Conservation (phyloP, 2,329 filamentous ascomycete genomes). For the Laburnicola sp. region DNA sequence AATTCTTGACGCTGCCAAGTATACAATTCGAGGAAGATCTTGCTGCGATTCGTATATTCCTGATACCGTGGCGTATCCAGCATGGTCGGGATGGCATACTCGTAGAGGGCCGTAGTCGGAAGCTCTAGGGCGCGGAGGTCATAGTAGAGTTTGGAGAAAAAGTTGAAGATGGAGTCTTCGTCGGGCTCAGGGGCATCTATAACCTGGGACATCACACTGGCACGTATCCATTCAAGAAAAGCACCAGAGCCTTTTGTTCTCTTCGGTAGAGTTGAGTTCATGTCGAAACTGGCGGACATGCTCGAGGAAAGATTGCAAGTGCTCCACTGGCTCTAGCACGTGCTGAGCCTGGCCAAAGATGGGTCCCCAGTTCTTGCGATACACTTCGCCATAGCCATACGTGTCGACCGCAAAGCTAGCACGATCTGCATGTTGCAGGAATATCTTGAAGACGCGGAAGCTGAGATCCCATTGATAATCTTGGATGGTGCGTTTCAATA, state of each 20-base stretch:
- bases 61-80: conserved; percentile 33
- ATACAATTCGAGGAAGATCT: conserved; percentile 34
- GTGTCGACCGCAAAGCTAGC: background rate
- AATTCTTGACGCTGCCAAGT: conserved; percentile 24
- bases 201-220: conserved; percentile 31
- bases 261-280: conserved; percentile 24
- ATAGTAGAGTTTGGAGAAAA: conserved; percentile 30
- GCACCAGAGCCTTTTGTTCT: conserved; percentile 17
- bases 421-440: conserved; percentile 15
- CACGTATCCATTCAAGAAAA: conserved; percentile 34
- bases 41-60: conserved; percentile 30
- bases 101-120: conserved; percentile 26
- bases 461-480: conserved; percentile 44
- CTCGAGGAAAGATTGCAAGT: conserved; percentile 31
- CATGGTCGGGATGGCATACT: conserved; percentile 31
- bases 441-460: conserved; percentile 30
- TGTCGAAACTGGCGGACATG: conserved; percentile 30
- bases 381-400: conserved; percentile 2
- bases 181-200: conserved; percentile 22
- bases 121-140: conserved; percentile 25
- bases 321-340: conserved; percentile 30
- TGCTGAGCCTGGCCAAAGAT: conserved; percentile 30
- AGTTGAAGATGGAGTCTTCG: conserved; percentile 31
- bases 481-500: conserved; percentile 34
- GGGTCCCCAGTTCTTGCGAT: conserved; percentile 9